Conservation (phyloP, 257 asterid species). For the Scutellaria galericulata region DNA sequence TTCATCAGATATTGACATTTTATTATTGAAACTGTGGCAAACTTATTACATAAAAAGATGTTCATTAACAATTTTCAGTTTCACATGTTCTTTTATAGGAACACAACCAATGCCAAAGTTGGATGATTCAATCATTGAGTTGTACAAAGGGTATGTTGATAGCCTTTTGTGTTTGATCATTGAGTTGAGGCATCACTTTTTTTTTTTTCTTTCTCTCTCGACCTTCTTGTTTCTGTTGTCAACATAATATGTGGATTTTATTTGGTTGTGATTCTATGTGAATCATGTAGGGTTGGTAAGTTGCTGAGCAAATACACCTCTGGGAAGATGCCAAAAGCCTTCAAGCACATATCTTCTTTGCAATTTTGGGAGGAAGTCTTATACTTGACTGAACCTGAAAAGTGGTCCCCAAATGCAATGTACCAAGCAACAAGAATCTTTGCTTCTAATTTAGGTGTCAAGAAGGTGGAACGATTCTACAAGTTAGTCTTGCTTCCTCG, state of each 20-base stretch:
- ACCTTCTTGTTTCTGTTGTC: background rate
- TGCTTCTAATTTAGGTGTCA: constrained; percentile 86
- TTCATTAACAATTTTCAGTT: constrained; percentile 1
- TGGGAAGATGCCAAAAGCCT: constrained; percentile 91
- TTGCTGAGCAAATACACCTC: constrained; percentile 79
- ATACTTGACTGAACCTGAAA: constrained; percentile 84
- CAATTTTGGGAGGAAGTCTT: constrained; percentile 88
- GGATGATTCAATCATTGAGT: constrained; percentile 76
- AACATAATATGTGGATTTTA: background rate
- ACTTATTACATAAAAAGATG: background rate
- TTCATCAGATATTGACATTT: constrained; percentile 12
- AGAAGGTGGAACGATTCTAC: constrained; percentile 84
- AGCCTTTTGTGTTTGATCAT: constrained; percentile 9
- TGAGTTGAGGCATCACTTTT: constrained; percentile 10
- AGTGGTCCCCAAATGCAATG: constrained; percentile 94
- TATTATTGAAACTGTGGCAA: constrained; percentile 1
- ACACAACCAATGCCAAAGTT: constrained; percentile 64
- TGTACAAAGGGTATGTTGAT: constrained; percentile 76
- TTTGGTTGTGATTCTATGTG: constrained; percentile 1
- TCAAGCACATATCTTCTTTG: constrained; percentile 78
- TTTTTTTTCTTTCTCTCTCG: background rate
- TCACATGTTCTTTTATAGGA: constrained; percentile 50
- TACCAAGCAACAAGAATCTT: constrained; percentile 92
- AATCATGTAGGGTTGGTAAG: constrained; percentile 71
- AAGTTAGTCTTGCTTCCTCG: constrained; percentile 91